Base-by-base conservation (phyloP, 148 eudicot genomes). In the Camellia japonica region DNA sequence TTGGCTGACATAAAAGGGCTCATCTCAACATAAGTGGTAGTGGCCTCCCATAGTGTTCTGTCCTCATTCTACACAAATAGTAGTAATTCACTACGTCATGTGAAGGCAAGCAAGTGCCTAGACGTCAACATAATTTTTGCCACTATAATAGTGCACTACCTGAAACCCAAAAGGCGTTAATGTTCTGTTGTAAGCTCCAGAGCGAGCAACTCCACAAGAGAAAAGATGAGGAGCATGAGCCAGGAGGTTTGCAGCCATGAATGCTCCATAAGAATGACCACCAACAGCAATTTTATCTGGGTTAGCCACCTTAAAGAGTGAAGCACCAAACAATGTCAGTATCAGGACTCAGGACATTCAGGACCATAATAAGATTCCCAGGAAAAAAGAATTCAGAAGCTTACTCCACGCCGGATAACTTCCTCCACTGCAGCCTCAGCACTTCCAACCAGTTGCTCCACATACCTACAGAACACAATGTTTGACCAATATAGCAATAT, bases 251-350 rank as follows among this genome's bases (percentile, higher is more conserved):
- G 97, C 98, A 66, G 98, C 89, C 98, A 95, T 95, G 89, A 95
- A 95, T 75, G 98, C 98, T 79, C 98, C 98, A 83, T 95, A 95
- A 65, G 98, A 95, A 87, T 95, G 98, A 84, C 98, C 98, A 58
- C 98, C 98, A 79, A 95, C 81, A 74, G 98, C 98, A 80, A 95
- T 91, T 86, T 92, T 95, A 87, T 83, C 74, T 18, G 97, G 98
- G 86, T 95, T 91, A 81, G 97, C 97, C 88, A 95, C 98, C 98
- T 95, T 38, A 49, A 84, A 84, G 61, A 56, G 49, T 63, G 76
- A 9, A 59, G 19, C 69, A 64, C n/a, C 43, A 68, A 6, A 62
- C 9, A 68, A 41, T 51, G 62, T 81, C 73, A 76, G 56, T 30
- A 30, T 60, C 60, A 49, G 16, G 46, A 49, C 38, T 68, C 66